These are phyloP conservation scores for Rhynchosporium agropyri DNA, from an alignment of 2,329 filamentous ascomycete genomes.

Conservation along the genomic window DNA sequence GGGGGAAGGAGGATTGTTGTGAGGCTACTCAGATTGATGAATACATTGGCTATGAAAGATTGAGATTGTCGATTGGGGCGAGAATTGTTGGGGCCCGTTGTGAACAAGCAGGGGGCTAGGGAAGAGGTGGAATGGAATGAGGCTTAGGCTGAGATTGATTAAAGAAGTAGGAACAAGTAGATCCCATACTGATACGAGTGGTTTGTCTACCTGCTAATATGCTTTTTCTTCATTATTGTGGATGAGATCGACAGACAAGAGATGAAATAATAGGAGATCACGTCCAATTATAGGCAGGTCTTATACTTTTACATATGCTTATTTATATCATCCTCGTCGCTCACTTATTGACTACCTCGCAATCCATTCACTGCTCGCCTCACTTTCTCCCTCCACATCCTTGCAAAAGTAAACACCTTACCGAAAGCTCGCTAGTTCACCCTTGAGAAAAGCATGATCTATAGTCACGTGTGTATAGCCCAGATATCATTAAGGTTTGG, in stretches of 20 bases:
- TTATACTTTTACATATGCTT: not conserved
- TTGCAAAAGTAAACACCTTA: not conserved
- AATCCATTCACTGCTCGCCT: not conserved
- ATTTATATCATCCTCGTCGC: not conserved
- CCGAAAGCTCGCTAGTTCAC: conserved; percentile 10
- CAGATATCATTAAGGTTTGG: not conserved
- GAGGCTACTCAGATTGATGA: conserved; percentile 1
- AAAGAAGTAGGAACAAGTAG: not conserved
- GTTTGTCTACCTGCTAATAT: conserved; percentile 7
- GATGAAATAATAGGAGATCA: too few species aligned
- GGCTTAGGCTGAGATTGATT: not conserved
- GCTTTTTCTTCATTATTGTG: not conserved
- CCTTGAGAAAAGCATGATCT: not conserved
- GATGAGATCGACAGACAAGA: too few species aligned
- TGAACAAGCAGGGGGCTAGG: not conserved
- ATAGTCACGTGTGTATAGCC: conserved; percentile 7
- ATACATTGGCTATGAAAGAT: not conserved
- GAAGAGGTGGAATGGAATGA: not conserved
- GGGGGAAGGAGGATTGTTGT: not conserved
- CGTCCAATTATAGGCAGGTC: too few species aligned
- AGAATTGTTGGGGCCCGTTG: not conserved
- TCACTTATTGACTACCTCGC: not conserved
- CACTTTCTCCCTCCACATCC: not conserved
- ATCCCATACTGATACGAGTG: conserved; percentile 6
- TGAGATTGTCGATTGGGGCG: not conserved